These are phyloP conservation scores for Pleurostoma richardsiae DNA, from an alignment of 2,329 filamentous ascomycete genomes.

Conservation along the genomic window DNA sequence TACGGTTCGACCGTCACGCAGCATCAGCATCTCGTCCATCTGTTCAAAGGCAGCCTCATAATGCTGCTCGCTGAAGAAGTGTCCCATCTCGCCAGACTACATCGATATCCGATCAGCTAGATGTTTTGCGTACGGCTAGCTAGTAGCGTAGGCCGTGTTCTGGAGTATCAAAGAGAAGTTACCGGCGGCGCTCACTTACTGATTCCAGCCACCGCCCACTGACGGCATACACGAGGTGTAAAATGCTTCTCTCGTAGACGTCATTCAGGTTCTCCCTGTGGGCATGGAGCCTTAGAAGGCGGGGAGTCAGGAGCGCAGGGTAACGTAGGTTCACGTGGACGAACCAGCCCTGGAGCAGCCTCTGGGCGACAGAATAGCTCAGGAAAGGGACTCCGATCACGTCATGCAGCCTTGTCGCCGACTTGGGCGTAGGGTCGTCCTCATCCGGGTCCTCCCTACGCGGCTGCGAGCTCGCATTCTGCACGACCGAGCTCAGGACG, in stretches of 20 bases:
- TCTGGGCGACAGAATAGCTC: constrained; percentile 15
- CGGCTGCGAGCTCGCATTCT: constrained; percentile 14
- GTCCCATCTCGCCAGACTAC: constrained; percentile 18
- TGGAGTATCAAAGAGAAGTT: too few species aligned
- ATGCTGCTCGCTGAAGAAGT: constrained; percentile 22
- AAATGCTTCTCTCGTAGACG: constrained; percentile 18
- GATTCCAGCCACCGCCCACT: constrained; percentile 24
- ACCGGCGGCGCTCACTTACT: neutral
- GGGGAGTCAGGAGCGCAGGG: constrained; percentile 16
- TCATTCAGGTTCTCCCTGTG: constrained; percentile 17
- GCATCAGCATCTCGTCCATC: constrained; percentile 17
- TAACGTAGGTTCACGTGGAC: constrained; percentile 22
- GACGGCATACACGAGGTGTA: constrained; percentile 21
- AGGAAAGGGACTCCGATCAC: constrained; percentile 18
- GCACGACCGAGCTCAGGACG: constrained; percentile 21
- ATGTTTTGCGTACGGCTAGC: too few species aligned
- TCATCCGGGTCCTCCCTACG: constrained; percentile 7
- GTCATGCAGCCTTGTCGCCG: constrained; percentile 14
- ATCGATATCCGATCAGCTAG: too few species aligned
- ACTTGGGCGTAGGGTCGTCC: constrained; percentile 21
- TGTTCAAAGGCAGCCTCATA: constrained; percentile 20
- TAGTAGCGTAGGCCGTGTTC: too few species aligned
- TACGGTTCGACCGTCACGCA: constrained; percentile 18
- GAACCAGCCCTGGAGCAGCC: constrained; percentile 21
- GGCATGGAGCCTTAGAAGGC: constrained; percentile 17